phyloP scores from a whole-genome alignment of 2,329 filamentous ascomycete species.

The Fusarium bulbicola region DNA sequence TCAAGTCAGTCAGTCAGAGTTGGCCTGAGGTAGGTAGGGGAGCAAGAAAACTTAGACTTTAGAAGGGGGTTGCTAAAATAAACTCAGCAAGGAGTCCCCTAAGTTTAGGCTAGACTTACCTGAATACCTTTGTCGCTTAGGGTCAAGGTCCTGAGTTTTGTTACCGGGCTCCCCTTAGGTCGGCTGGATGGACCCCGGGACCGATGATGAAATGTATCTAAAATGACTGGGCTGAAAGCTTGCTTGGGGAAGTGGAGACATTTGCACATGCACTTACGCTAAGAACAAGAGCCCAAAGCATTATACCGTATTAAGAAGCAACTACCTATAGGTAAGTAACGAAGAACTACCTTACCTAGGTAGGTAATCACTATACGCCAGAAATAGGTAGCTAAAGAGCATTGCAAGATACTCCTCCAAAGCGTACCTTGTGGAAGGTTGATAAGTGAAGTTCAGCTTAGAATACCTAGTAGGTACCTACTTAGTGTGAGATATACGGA shows the following conservation, averaged over 20 bases:
- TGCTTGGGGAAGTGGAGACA: constrained; percentile 31
- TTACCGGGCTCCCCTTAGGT: background rate
- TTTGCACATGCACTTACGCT: constrained; percentile 9
- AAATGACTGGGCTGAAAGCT: constrained; percentile 29
- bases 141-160: background rate
- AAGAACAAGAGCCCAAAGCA: background rate
- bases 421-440: background rate
- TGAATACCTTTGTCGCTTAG: background rate
- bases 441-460: background rate
- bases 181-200: constrained; percentile 21
- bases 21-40: background rate
- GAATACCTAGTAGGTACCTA: too few relatives aligned
- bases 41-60: background rate
- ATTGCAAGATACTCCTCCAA: background rate
- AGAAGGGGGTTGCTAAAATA: background rate
- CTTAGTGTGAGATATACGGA: background rate
- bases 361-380: background rate
- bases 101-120: background rate
- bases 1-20: background rate
- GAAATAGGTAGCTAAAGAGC: background rate
- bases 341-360: too few relatives aligned
- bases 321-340: too few relatives aligned
- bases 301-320: too few relatives aligned
- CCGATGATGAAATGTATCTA: constrained; percentile 30
- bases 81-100: background rate